A percentile compares a stretch with the other conserved stretches of the same genome.
These are phyloP conservation scores for Entophlyctis luteolus DNA, from an alignment of 192 early-diverging fungal species.

Conservation along the genomic window DNA sequence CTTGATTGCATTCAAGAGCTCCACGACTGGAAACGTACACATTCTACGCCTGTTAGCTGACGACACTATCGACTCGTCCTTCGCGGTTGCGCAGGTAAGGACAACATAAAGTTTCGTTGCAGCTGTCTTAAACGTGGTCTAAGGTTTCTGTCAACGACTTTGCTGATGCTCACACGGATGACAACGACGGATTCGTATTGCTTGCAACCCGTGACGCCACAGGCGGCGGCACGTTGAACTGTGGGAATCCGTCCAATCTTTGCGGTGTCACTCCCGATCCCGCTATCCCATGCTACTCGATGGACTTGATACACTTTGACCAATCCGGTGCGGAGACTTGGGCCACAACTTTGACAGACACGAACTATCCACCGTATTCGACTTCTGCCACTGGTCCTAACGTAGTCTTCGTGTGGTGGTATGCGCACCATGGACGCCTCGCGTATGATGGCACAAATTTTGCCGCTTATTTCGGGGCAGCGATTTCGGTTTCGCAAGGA, in stretches of 20 bases:
- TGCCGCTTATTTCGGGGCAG: constrained; percentile 13
- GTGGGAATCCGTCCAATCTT: neutral
- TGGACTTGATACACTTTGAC: neutral
- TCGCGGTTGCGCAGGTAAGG: too few species aligned
- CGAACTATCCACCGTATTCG: neutral
- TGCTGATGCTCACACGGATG: neutral
- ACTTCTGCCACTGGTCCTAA: neutral
- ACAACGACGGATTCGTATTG: neutral
- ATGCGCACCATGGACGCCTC: constrained; percentile 8
- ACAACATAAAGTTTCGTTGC: too few species aligned
- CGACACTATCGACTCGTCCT: neutral
- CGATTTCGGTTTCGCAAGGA: constrained; percentile 7
- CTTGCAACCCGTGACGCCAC: neutral
- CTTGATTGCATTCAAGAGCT: neutral
- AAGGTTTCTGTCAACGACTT: neutral
- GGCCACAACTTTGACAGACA: neutral
- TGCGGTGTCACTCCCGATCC: constrained; percentile 7
- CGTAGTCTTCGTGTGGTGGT: constrained; percentile 3
- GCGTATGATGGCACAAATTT: constrained; percentile 8
- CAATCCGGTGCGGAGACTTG: neutral
- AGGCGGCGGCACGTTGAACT: neutral
- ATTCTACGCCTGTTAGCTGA: neutral
- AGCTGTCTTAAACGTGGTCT: too few species aligned
- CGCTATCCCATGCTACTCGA: constrained; percentile 10
- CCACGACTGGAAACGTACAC: neutral